Conservation (phyloP, 2,329 filamentous ascomycete genomes). For the Penicillium digitatum region DNA sequence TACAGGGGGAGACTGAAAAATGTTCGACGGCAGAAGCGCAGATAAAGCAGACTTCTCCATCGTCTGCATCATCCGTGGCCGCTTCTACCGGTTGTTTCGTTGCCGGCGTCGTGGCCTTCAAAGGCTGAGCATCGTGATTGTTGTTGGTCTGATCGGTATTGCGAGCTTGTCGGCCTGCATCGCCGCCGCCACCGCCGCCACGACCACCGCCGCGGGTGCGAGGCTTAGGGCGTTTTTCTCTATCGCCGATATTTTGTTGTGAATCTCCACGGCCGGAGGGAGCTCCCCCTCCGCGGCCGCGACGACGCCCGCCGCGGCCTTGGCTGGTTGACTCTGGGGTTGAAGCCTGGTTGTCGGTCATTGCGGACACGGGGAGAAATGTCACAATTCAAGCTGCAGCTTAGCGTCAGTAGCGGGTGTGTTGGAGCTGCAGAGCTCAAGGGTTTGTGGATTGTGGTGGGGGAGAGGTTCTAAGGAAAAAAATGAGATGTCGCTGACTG, state of each 20-base stretch:
- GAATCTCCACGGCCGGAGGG: constrained; percentile 28
- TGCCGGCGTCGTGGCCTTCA: constrained; percentile 27
- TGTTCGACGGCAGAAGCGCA: constrained; percentile 88
- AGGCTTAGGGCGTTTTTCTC: constrained; percentile 36
- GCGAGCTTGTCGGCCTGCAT: constrained; percentile 30
- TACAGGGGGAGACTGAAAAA: constrained; percentile 85
- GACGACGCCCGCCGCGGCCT: constrained; percentile 42
- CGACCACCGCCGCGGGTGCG: constrained; percentile 33
- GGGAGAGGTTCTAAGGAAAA: constrained; percentile 13
- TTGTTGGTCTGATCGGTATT: constrained; percentile 16
- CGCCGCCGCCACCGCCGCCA: constrained; percentile 33
- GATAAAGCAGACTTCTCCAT: constrained; percentile 91
- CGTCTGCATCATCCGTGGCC: constrained; percentile 50
- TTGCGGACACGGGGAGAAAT: constrained; percentile 13
- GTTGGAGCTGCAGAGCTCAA: constrained; percentile 7
- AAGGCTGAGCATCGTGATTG: constrained; percentile 13
- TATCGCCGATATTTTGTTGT: constrained; percentile 23
- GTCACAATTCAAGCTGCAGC: constrained; percentile 6
- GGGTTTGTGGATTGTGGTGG: constrained; percentile 14
- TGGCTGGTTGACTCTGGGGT: constrained; percentile 34
- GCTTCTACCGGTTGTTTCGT: constrained; percentile 29
- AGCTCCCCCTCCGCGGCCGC: constrained; percentile 39
- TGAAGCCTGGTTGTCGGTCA: constrained; percentile 31
- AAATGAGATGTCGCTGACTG: constrained; percentile 24
- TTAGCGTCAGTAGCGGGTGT: constrained; percentile 9